A percentile compares a stretch with the other conserved stretches of the same genome.
These are phyloP conservation scores for Collybia sp. DNA, from an alignment of 768 basidiomycete species.

Conservation along the genomic window DNA sequence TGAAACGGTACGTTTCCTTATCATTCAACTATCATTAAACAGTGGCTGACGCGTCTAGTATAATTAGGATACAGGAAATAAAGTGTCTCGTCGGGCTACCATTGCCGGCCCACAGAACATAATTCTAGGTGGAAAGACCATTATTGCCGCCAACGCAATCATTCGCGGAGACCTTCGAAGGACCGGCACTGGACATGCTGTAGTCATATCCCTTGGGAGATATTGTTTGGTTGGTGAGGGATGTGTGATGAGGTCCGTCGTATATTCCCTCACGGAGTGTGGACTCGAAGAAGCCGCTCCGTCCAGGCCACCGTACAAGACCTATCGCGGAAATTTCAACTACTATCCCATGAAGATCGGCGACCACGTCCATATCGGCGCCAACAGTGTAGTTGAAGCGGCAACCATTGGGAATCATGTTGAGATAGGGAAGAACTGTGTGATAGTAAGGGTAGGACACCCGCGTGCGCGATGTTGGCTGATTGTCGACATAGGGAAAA, in stretches of 20 bases:
- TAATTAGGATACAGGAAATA: conserved; percentile 87
- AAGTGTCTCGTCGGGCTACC: conserved; percentile 87
- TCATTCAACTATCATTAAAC: not conserved
- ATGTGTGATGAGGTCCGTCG: conserved; percentile 74
- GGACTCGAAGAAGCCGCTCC: not conserved
- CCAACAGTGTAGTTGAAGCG: conserved; percentile 87
- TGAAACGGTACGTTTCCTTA: conserved; percentile 59
- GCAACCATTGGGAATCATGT: conserved; percentile 93
- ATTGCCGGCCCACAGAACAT: conserved; percentile 96
- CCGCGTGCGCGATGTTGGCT: not conserved
- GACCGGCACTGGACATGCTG: conserved; percentile 87
- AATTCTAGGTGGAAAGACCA: conserved; percentile 94
- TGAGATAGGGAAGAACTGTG: conserved; percentile 92
- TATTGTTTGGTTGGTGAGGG: conserved; percentile 92
- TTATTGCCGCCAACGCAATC: conserved; percentile 86
- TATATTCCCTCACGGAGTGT: not conserved
- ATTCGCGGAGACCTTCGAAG: conserved; percentile 91
- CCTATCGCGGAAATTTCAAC: conserved; percentile 87
- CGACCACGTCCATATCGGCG: conserved; percentile 92
- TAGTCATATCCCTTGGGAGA: conserved; percentile 88
- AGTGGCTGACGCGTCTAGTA: conserved; percentile 5
- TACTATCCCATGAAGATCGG: conserved; percentile 98
- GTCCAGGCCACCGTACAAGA: conserved; percentile 79
- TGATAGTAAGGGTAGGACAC: conserved; percentile 63
- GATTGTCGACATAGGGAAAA: conserved; percentile 63